A percentile compares a stretch with the other conserved stretches of the same genome.
Evolutionary conservation across 768 basidiomycete species (phyloP).

Genomic region (Lactarius hatsudake): DNA sequence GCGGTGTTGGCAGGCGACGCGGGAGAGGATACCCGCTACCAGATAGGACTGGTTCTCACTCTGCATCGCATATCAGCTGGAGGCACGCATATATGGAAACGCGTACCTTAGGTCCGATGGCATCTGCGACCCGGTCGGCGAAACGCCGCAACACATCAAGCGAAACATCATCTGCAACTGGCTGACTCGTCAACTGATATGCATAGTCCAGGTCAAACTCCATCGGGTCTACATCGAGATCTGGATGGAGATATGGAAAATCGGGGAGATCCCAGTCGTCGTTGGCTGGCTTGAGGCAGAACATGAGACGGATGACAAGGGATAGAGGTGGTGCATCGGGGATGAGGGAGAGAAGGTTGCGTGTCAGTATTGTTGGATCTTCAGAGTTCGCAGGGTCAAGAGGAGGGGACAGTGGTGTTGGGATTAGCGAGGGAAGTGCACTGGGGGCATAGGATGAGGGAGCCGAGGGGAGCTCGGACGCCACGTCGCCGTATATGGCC

Average conservation of each 20-base stretch:
- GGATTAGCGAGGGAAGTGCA: conserved; percentile 37
- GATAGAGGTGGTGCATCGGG: conserved; percentile 61
- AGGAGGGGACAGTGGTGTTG: conserved; percentile 43
- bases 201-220: conserved; percentile 60
- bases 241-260: conserved; percentile 68
- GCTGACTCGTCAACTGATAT: conserved; percentile 50
- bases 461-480: conserved; percentile 43
- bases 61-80: conserved; percentile 34
- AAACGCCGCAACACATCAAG: conserved; percentile 52
- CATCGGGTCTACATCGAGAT: conserved; percentile 50
- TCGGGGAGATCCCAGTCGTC: conserved; percentile 79
- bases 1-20: conserved; percentile 65
- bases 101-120: conserved; percentile 57
- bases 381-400: conserved; percentile 59
- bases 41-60: conserved; percentile 54
- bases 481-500: conserved; percentile 56
- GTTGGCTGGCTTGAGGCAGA: conserved; percentile 72
- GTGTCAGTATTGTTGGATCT: conserved; percentile 63
- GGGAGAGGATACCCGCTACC: conserved; percentile 59
- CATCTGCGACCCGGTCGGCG: conserved; percentile 52
- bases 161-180: conserved; percentile 56
- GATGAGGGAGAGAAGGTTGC: conserved; percentile 57
- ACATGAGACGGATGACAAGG: conserved; percentile 68
- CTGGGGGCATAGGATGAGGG: conserved; percentile 43
- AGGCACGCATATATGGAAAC: background rate